Percentiles rank a stretch among this genome's conserved stretches.
Conservation (phyloP, 306 rosid species). For the Psophocarpus tetragonolobus region DNA sequence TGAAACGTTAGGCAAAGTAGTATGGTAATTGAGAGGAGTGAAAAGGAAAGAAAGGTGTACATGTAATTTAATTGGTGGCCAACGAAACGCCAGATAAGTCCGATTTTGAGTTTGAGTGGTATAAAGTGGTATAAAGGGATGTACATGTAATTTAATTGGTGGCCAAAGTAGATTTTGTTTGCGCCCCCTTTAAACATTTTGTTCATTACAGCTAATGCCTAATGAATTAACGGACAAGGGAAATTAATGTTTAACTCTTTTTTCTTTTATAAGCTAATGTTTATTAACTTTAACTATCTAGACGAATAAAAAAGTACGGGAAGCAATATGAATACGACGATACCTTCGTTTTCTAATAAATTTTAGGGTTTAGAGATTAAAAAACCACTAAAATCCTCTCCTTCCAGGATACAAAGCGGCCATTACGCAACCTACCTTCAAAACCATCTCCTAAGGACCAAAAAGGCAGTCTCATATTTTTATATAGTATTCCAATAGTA, state of each 20-base stretch:
- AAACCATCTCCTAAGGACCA: background rate
- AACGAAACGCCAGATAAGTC: background rate
- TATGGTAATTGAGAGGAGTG: background rate
- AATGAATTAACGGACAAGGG: background rate
- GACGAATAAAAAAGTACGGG: background rate
- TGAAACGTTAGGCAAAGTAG: background rate
- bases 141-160: background rate
- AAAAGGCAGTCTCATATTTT: background rate
- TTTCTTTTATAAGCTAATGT: too few species aligned
- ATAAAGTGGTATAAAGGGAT: background rate
- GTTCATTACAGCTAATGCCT: background rate
- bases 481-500: background rate
- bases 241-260: background rate
- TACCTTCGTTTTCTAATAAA: background rate
- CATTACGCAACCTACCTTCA: background rate
- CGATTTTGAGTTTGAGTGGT: background rate
- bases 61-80: background rate
- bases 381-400: background rate
- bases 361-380: background rate
- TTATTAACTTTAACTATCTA: background rate
- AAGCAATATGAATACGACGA: background rate
- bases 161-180: background rate
- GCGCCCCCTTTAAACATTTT: background rate
- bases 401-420: background rate
- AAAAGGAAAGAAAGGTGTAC: constrained; percentile 9